Evolutionary conservation across 306 rosid genomes (phyloP), one percentile per base, ranked within the genome.

Genomic region (Cucurbita ficifolia): DNA sequence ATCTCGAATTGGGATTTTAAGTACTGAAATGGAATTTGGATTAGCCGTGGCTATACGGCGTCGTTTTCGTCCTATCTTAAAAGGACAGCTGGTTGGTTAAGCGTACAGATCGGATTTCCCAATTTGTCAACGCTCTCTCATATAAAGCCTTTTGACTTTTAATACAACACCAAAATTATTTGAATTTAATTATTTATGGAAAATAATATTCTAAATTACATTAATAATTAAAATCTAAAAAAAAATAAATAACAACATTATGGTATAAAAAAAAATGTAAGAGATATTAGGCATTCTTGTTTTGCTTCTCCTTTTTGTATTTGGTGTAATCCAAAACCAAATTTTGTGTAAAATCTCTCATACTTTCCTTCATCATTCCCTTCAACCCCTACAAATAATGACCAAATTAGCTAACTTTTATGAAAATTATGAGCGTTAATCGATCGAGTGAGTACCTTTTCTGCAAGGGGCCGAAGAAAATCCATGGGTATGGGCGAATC

Each of bases 241-340:
- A 2, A 29, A 29, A 29, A 29, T 29, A 29, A 29, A 29, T 29
- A 29, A 29, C 2, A 29, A 29, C 33, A 29, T 29, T 29, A 29
- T 29, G 33, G 33, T 29, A 29, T 29, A 29, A 29, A 29, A 29
- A 29, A 2, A 29, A 29, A 29, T 29, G 33, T 29, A 29, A 29
- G 33, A 29, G 33, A 29, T 29, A 29, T 29, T 29, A 29, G 33
- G 3, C 33, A 29, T 29, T 29, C 33, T 29, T 29, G 33, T 2
- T 12, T 48, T 67, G 72, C 36, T 19, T 67, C 18, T 67, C 72
- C 72, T 65, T 40, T 53, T 67, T 67, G 72, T 42, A 67, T 43
- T 67, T 67, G 53, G 1, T 11, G 18, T 67, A 67, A 67, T 67
- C 72, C 72, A 67, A 67, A 0, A 67, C 9, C 35, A 67, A n/a